Evolutionary conservation across 202 grass and related monocot species (phyloP), one percentile per base, ranked within the genome.

Genomic region (Setaria italica): DNA sequence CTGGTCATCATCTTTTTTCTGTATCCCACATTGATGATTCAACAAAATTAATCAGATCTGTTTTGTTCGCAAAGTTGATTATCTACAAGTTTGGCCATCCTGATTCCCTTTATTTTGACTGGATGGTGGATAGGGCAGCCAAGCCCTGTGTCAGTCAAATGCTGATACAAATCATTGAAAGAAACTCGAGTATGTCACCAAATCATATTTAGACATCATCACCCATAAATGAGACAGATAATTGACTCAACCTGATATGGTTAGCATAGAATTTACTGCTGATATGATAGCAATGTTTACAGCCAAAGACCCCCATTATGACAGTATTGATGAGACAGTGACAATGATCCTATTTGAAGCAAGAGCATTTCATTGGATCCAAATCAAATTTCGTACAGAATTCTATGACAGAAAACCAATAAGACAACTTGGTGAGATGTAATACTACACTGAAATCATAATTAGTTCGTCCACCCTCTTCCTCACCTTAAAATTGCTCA

Each of bases 1-100:
- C 34, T 3, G 5, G 1, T 43, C 32, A 85, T 51, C 35, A 16
- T 58, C 41, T 70, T 39, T 20, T 25, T 49, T 9, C 6, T 67
- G 20, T 51, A 15, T 15, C 29, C 17, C 39, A 62, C 42, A 79
- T 67, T 29, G 33, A 53, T 63, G 14, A 89, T 46, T 81, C 54
- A 48, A 73, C 15, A 9, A 11, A 39, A 82, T 43, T 72, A 59
- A 77, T 42, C 11, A 70, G 12, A 54, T 56, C 29, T 39, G 25
- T 17, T 48, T 1, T 66, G 56, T 55, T 64, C 19, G 6, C 39
- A 12, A 10, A 48, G 13, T 57, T 62, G 32, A 21, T 43, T 68
- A 70, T 80, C 39, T 47, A 80, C 32, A 54, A 33, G 11, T 60
- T 45, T 53, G 15, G 72, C 29, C 7, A 72, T 50, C 50, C 42